Conservation (phyloP, 192 early-diverging fungal species). For the Linnemannia zychae region DNA sequence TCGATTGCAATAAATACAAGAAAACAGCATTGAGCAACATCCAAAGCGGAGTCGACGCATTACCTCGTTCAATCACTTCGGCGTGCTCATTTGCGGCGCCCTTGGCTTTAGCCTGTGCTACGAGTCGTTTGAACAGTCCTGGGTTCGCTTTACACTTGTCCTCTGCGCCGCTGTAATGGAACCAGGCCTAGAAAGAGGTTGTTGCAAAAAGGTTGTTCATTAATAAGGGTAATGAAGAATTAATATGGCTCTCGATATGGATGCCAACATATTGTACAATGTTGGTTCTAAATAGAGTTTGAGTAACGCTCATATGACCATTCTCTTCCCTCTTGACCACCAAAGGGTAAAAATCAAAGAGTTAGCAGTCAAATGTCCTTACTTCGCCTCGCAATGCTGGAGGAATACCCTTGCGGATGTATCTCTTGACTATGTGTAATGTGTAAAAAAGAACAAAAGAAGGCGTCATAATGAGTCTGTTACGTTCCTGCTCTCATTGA, state of each 20-base stretch:
- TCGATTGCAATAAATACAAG: background rate
- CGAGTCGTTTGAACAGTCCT: constrained; percentile 69
- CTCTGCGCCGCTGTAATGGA: constrained; percentile 80
- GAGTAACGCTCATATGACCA: background rate
- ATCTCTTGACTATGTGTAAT: constrained; percentile 72
- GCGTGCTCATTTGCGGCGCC: constrained; percentile 74
- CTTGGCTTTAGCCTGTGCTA: constrained; percentile 53
- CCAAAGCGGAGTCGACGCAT: background rate
- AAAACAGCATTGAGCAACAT: constrained; percentile 1
- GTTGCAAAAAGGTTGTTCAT: background rate
- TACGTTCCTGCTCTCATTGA: background rate
- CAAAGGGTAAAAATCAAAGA: background rate
- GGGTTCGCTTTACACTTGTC: constrained; percentile 66
- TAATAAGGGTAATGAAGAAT: constrained; percentile 1
- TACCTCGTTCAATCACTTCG: constrained; percentile 77
- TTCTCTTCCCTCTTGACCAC: background rate
- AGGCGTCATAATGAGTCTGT: background rate
- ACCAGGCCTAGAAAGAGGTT: constrained; percentile 66
- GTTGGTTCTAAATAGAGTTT: constrained; percentile 2
- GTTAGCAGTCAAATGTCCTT: constrained; percentile 18
- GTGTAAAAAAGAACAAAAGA: constrained; percentile 10
- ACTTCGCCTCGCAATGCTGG: constrained; percentile 72
- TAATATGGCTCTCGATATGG: constrained; percentile 3
- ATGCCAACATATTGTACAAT: background rate
- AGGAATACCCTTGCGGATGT: constrained; percentile 85